Evolutionary conservation across 2,329 filamentous ascomycete genomes (phyloP).

Genomic region (Phaeophleospora eucalypticola): DNA sequence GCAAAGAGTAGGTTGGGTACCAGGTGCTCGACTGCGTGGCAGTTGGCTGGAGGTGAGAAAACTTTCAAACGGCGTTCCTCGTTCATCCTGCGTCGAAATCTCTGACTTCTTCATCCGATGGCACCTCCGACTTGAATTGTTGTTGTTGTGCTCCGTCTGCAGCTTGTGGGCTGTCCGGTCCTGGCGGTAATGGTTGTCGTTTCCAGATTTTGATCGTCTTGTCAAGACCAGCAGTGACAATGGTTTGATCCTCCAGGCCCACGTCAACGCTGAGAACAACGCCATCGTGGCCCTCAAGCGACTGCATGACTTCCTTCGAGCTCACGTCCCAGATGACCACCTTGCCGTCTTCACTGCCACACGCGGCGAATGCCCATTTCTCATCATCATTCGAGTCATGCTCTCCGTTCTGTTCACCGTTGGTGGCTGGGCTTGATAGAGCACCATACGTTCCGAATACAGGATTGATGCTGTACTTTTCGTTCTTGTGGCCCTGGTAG

Average conservation of each 20-base stretch:
- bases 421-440: slow-evolving; percentile 11
- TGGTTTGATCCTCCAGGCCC: slow-evolving; percentile 48
- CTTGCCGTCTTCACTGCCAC: slow-evolving; percentile 82
- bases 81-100: slow-evolving; percentile 7
- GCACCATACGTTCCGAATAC: slow-evolving; percentile 68
- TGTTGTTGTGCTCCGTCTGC: slow-evolving; percentile 7
- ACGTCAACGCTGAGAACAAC: slow-evolving; percentile 59
- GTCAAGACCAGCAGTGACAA: slow-evolving; percentile 62
- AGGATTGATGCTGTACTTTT: slow-evolving; percentile 77
- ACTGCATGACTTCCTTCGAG: slow-evolving; percentile 77
- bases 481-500: slow-evolving; percentile 87
- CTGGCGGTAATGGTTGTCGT: slow-evolving; percentile 17
- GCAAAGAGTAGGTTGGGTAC: too few species aligned
- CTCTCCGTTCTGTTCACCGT: slow-evolving; percentile 13
- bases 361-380: slow-evolving; percentile 63
- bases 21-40: too few species aligned
- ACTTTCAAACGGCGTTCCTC: too few species aligned
- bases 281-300: slow-evolving; percentile 53
- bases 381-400: slow-evolving; percentile 18
- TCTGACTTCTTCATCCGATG: slow-evolving; percentile 11
- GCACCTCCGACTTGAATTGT: slow-evolving; percentile 9
- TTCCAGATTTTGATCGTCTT: slow-evolving; percentile 60
- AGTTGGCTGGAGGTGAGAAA: too few species aligned
- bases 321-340: slow-evolving; percentile 88
- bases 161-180: slow-evolving; percentile 1